Percentiles rank a stretch among this genome's conserved stretches.
Evolutionary conservation across 225 moss, liverwort and hornwort species (phyloP).

Genomic region (Physcomitrellopsis africana): DNA sequence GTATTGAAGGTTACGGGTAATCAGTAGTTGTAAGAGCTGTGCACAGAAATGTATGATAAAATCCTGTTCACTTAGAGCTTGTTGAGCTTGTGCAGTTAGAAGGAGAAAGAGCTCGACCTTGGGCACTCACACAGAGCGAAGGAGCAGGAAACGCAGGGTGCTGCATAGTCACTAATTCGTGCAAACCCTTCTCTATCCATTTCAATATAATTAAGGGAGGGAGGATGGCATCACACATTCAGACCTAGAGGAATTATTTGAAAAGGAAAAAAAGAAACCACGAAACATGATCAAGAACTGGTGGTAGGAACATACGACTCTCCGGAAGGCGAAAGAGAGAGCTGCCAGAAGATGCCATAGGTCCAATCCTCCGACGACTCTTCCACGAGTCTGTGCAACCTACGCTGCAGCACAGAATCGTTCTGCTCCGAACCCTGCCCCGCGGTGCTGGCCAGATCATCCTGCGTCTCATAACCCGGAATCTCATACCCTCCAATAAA

Average conservation of each 20-base stretch:
- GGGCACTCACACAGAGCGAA: neutral
- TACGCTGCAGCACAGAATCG: conserved; percentile 52
- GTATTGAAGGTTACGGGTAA: neutral
- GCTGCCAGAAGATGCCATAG: conserved; percentile 74
- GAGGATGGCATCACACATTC: neutral
- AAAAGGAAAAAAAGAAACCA: neutral
- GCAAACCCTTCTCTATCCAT: no score
- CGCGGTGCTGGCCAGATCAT: conserved; percentile 27
- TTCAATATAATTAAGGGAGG: neutral
- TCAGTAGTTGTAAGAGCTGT: neutral
- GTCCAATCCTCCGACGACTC: conserved; percentile 61
- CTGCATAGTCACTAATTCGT: neutral
- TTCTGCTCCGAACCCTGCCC: conserved; percentile 37
- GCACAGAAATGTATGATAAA: neutral
- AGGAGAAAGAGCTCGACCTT: neutral
- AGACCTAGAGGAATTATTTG: neutral
- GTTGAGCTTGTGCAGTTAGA: neutral
- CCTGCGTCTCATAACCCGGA: conserved; percentile 50
- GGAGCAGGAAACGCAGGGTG: neutral
- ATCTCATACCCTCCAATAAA: conserved; percentile 39
- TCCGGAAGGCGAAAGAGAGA: conserved; percentile 41
- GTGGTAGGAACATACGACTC: conserved; percentile 46
- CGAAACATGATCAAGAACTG: neutral
- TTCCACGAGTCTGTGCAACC: conserved; percentile 57
- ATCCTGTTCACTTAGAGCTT: neutral